phyloP scores from a whole-genome alignment of 2,329 filamentous ascomycete genomes.

The Talaromyces sp. region DNA sequence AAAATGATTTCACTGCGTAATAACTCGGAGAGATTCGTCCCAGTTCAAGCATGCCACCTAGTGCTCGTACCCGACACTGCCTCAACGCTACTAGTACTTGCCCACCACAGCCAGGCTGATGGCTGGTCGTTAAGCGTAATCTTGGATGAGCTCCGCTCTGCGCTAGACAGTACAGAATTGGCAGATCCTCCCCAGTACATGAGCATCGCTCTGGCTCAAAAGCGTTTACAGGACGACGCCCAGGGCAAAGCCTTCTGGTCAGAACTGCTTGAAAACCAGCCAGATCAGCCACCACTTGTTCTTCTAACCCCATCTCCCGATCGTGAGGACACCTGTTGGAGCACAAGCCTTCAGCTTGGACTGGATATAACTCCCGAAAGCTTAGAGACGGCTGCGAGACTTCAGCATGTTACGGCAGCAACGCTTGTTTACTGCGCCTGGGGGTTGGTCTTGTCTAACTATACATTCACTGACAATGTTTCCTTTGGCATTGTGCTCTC shows the following conservation, averaged over 20 bases:
- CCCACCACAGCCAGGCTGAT: not conserved
- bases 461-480: not conserved
- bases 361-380: not conserved
- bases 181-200: not conserved
- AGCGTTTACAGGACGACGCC: not conserved
- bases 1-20: not conserved
- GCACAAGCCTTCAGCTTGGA: not conserved
- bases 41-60: not conserved
- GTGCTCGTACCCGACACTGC: constrained; percentile 10
- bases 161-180: not conserved
- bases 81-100: constrained; percentile 11
- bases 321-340: not conserved
- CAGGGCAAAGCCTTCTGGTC: not conserved
- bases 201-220: not conserved
- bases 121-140: not conserved
- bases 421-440: not conserved
- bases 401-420: not conserved
- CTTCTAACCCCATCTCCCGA: not conserved
- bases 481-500: not conserved
- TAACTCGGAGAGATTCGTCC: not conserved
- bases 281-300: not conserved
- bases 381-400: not conserved
- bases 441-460: not conserved
- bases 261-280: not conserved
- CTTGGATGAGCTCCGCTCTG: not conserved